Conservation (phyloP, 352 stramenopile genomes). For the Globisporangium paroecandrum region DNA sequence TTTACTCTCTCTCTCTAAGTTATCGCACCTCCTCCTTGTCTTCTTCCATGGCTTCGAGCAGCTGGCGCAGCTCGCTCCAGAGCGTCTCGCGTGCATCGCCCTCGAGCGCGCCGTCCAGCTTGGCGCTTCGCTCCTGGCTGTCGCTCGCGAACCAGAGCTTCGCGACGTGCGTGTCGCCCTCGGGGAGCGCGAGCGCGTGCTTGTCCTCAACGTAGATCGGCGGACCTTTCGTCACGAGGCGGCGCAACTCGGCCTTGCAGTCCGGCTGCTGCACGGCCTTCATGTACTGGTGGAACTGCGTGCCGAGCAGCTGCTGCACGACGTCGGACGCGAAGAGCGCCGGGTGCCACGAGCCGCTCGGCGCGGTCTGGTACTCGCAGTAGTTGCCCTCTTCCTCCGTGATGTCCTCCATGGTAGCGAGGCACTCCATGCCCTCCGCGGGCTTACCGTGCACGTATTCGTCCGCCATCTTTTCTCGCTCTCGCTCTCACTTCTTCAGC, state of each 20-base stretch:
- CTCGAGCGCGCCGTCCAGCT: conserved; percentile 86
- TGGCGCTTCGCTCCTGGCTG: conserved; percentile 77
- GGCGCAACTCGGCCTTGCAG: conserved; percentile 92
- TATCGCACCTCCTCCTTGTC: conserved; percentile 73
- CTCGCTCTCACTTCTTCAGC: background rate
- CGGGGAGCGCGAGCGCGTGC: conserved; percentile 81
- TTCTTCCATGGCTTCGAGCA: conserved; percentile 77
- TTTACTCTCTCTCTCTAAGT: background rate
- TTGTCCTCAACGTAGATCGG: conserved; percentile 93
- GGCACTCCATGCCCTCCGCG: conserved; percentile 85
- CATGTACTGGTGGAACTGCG: conserved; percentile 92
- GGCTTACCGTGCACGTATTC: conserved; percentile 67
- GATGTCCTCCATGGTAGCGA: conserved; percentile 95
- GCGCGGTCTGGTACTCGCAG: conserved; percentile 91
- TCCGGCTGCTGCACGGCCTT: conserved; percentile 91
- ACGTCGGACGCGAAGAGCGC: conserved; percentile 71
- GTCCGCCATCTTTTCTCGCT: conserved; percentile 17
- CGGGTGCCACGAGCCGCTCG: conserved; percentile 87
- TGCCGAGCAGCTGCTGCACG: conserved; percentile 79
- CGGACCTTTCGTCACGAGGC: conserved; percentile 88
- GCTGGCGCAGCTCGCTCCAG: conserved; percentile 64
- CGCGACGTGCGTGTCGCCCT: conserved; percentile 88
- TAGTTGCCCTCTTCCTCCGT: conserved; percentile 86
- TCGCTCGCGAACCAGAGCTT: conserved; percentile 90
- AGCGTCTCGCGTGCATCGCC: conserved; percentile 76